Conservation (phyloP, 208 protist genomes). For the Wallacemonas sp. region DNA sequence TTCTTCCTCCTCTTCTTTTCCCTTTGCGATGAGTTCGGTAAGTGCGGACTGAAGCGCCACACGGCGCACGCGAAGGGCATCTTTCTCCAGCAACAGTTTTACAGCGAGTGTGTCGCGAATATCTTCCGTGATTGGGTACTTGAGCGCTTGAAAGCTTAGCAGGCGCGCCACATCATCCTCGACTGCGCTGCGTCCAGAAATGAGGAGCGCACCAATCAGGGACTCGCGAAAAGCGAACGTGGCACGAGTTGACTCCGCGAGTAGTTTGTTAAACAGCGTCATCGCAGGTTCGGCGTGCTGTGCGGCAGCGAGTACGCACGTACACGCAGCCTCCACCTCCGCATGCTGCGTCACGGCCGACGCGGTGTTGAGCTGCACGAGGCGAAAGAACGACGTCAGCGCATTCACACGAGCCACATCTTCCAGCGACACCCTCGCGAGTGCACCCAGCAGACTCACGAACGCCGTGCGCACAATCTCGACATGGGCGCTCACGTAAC, state of each 20-base stretch:
- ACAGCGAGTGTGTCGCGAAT: constrained; percentile 39
- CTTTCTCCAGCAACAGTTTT: constrained; percentile 28
- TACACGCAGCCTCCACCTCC: constrained; percentile 30
- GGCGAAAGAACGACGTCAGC: constrained; percentile 25
- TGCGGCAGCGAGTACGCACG: constrained; percentile 23
- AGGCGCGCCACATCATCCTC: constrained; percentile 30
- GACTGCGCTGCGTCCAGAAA: constrained; percentile 24
- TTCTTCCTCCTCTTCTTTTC: no score
- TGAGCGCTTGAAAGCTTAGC: constrained; percentile 39
- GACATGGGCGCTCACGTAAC: constrained; percentile 16
- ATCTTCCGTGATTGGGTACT: constrained; percentile 31
- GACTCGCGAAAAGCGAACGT: constrained; percentile 25
- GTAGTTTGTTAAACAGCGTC: constrained; percentile 58
- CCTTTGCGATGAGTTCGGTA: background rate
- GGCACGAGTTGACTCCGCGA: constrained; percentile 27
- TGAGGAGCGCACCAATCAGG: constrained; percentile 35
- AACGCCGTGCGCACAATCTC: constrained; percentile 15
- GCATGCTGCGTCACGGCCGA: constrained; percentile 32
- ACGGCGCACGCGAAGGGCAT: background rate
- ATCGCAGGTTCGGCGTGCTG: constrained; percentile 23
- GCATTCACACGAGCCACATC: constrained; percentile 13
- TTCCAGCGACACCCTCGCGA: constrained; percentile 36
- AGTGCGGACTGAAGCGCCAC: background rate
- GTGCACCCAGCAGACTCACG: constrained; percentile 30
- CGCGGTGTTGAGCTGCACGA: constrained; percentile 14